phyloP scores from a whole-genome alignment of 306 rosid species.

The Hippophae tibetana region DNA sequence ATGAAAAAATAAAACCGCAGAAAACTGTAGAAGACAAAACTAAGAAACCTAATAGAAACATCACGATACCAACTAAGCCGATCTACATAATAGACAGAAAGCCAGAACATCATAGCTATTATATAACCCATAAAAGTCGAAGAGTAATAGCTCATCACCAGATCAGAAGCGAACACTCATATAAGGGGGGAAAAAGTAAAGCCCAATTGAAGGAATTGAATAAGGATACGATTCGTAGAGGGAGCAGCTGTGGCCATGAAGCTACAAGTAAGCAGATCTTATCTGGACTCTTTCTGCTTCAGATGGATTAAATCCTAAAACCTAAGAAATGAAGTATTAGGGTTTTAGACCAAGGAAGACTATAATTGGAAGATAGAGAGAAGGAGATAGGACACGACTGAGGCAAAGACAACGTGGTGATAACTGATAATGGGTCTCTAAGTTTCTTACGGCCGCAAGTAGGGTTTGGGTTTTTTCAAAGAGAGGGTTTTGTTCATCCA shows the following conservation, averaged over 20 bases:
- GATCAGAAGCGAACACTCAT: slow-evolving; percentile 13
- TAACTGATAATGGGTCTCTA: no score
- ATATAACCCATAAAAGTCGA: slow-evolving; percentile 16
- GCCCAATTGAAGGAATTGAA: neutral
- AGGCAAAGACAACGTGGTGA: slow-evolving; percentile 30
- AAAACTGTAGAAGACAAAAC: neutral
- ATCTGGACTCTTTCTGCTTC: neutral
- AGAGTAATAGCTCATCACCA: slow-evolving; percentile 3
- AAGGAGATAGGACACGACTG: neutral
- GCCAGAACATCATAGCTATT: neutral
- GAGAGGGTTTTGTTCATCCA: slow-evolving; percentile 74
- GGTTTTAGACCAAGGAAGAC: slow-evolving; percentile 14
- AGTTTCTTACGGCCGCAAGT: slow-evolving; percentile 80
- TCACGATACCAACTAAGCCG: slow-evolving; percentile 5
- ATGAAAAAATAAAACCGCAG: neutral
- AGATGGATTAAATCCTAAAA: slow-evolving; percentile 19
- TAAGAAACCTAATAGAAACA: neutral
- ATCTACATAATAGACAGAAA: slow-evolving; percentile 16
- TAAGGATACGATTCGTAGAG: slow-evolving; percentile 65
- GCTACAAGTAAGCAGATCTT: slow-evolving; percentile 34
- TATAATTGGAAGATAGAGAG: slow-evolving; percentile 35
- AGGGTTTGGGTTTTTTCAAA: slow-evolving; percentile 83
- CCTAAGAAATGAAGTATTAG: slow-evolving; percentile 18
- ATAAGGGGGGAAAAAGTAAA: neutral
- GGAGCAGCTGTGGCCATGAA: slow-evolving; percentile 83